phyloP scores from a whole-genome alignment of 164 flowering plant genomes.

The Protea cynaroides region DNA sequence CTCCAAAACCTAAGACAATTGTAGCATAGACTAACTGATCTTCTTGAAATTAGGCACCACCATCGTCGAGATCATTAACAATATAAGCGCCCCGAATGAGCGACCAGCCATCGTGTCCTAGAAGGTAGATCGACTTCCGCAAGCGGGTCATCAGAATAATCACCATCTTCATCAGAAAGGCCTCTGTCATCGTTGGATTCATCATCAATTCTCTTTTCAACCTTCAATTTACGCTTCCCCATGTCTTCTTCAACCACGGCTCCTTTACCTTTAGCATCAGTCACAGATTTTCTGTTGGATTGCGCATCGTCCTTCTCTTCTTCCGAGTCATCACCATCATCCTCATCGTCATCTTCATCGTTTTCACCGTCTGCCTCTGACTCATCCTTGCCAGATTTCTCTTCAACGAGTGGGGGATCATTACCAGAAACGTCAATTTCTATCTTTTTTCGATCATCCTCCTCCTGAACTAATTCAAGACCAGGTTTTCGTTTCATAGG shows the following conservation, averaged over 20 bases:
- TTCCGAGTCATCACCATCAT: slow-evolving; percentile 9
- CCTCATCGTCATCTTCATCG: slow-evolving; percentile 2
- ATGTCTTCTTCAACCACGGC: slow-evolving; percentile 31
- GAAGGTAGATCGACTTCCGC: slow-evolving; percentile 88
- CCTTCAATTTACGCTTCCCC: slow-evolving; percentile 56
- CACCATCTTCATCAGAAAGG: slow-evolving; percentile 36
- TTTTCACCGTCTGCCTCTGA: neutral
- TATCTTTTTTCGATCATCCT: slow-evolving; percentile 31
- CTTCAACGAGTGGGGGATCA: slow-evolving; percentile 4
- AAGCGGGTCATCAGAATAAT: slow-evolving; percentile 71
- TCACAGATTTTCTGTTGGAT: slow-evolving; percentile 21
- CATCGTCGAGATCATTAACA: slow-evolving; percentile 26
- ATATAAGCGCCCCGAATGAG: slow-evolving; percentile 43
- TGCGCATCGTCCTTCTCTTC: slow-evolving; percentile 24
- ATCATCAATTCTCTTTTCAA: slow-evolving; percentile 25
- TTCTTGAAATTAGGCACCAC: slow-evolving; percentile 27
- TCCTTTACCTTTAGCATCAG: slow-evolving; percentile 57
- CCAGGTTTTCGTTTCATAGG: slow-evolving; percentile 45
- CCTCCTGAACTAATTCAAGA: slow-evolving; percentile 9
- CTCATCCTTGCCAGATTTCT: neutral
- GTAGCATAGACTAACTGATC: slow-evolving; percentile 20
- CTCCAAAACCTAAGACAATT: neutral
- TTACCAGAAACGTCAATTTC: slow-evolving; percentile 19
- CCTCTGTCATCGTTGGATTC: slow-evolving; percentile 29
- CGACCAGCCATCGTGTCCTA: slow-evolving; percentile 53